Evolutionary conservation across 2,329 filamentous ascomycete genomes (phyloP).

Genomic region (Zalaria sp.): DNA sequence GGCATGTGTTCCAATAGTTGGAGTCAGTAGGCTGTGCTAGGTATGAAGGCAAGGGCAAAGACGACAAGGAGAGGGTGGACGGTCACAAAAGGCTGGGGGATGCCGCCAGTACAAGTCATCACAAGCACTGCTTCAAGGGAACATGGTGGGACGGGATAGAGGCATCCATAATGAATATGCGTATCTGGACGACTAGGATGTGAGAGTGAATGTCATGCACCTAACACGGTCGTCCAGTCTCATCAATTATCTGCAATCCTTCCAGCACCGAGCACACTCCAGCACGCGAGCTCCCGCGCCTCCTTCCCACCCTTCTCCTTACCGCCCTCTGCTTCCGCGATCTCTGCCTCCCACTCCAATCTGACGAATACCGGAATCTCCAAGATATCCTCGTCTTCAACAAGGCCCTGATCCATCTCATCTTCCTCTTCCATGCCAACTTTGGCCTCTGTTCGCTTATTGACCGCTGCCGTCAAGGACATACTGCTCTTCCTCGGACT

Average conservation of each 20-base stretch:
- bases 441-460: constrained; percentile 5
- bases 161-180: no score
- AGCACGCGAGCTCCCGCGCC: constrained; percentile 83
- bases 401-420: constrained; percentile 33
- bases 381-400: constrained; percentile 48
- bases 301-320: constrained; percentile 48
- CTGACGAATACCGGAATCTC: constrained; percentile 93
- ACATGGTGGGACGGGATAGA: no score
- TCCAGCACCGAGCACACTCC: constrained; percentile 84
- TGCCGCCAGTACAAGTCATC: no score
- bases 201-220: no score
- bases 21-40: no score
- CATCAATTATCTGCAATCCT: constrained; percentile 40
- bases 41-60: no score
- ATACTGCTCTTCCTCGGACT: neutral
- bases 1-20: no score
- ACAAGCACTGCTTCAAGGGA: no score
- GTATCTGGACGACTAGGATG: no score
- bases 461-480: constrained; percentile 6
- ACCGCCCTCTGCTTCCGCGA: constrained; percentile 32
- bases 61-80: no score
- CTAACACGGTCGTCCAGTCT: no score
- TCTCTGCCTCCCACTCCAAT: constrained; percentile 74
- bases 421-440: constrained; percentile 9
- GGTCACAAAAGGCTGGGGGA: no score